Percentiles rank a stretch among this genome's conserved stretches.
These are phyloP conservation scores for Camellia lanceoleosa DNA, from an alignment of 148 eudicot species.

Conservation along the genomic window DNA sequence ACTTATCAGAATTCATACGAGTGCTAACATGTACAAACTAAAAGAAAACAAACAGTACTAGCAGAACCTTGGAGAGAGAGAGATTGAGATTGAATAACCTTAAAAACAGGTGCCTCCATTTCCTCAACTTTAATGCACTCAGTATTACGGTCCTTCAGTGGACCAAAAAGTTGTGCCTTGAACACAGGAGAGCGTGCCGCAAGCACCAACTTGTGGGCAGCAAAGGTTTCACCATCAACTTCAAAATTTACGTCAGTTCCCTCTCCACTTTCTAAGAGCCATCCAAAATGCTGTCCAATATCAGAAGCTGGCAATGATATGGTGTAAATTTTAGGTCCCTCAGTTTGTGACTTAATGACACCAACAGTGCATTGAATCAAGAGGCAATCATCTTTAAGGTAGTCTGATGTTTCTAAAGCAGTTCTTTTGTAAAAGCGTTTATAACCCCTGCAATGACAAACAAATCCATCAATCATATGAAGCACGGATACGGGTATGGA, in stretches of 20 bases:
- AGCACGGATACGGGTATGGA: too few species aligned
- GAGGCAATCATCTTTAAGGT: constrained; percentile 53
- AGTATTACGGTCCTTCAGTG: constrained; percentile 47
- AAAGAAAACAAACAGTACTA: not conserved
- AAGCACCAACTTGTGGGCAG: constrained; percentile 50
- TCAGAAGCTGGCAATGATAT: constrained; percentile 44
- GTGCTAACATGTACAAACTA: not conserved
- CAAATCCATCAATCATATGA: not conserved
- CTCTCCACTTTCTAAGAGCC: constrained; percentile 37
- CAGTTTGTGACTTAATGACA: constrained; percentile 40
- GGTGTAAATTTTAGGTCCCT: constrained; percentile 36
- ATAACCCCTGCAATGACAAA: constrained; percentile 41
- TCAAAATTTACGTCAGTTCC: constrained; percentile 49
- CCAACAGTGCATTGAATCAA: constrained; percentile 44
- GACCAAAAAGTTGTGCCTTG: constrained; percentile 59
- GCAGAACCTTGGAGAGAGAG: not conserved
- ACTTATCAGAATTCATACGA: not conserved
- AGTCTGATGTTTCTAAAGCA: constrained; percentile 45
- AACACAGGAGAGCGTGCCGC: constrained; percentile 65
- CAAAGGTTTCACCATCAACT: constrained; percentile 49
- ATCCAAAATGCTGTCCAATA: constrained; percentile 45
- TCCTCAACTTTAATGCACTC: constrained; percentile 48
- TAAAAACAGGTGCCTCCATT: constrained; percentile 57
- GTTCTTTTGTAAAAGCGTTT: constrained; percentile 47
- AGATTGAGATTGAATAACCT: constrained; percentile 29